These are phyloP conservation scores for Keqinozyma sinolaborantium DNA, from an alignment of 1,139 yeast genomes.

Conservation along the genomic window DNA sequence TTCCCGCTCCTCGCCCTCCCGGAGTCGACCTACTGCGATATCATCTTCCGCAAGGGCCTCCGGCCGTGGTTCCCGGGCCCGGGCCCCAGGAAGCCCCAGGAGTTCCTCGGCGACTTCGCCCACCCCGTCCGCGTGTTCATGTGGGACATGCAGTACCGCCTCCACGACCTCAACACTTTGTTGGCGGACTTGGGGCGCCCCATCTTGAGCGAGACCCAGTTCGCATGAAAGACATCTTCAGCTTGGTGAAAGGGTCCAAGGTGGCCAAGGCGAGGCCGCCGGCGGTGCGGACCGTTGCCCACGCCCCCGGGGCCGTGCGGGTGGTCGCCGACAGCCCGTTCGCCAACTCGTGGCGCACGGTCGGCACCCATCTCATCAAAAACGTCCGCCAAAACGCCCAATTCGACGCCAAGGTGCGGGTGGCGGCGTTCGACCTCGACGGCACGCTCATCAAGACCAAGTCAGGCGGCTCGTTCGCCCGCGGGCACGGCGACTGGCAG, in stretches of 20 bases:
- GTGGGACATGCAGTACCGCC: no score
- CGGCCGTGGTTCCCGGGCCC: no score
- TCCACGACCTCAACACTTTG: no score
- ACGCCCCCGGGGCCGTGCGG: no score
- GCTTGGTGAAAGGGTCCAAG: constrained; percentile 6
- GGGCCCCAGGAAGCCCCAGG: no score
- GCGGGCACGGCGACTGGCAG: constrained; percentile 65
- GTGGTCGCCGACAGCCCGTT: constrained; percentile 3
- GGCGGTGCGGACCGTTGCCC: no score
- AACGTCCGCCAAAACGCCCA: constrained; percentile 21
- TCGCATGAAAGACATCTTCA: constrained; percentile 7
- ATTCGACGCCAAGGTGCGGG: constrained; percentile 17
- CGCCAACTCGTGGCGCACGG: constrained; percentile 21
- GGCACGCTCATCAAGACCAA: constrained; percentile 64
- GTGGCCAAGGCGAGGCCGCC: constrained; percentile 5
- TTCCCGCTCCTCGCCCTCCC: no score
- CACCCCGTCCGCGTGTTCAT: no score
- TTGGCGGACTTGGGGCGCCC: no score
- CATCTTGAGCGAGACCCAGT: not conserved
- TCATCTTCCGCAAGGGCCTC: no score
- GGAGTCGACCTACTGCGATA: no score
- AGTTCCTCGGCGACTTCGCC: no score
- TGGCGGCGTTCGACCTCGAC: constrained; percentile 79
- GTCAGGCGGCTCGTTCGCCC: constrained; percentile 53
- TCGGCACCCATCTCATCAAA: constrained; percentile 32